A percentile compares a stretch with the other conserved stretches of the same genome.
Evolutionary conservation across 306 rosid genomes (phyloP).

Genomic region (Canavalia gladiata): DNA sequence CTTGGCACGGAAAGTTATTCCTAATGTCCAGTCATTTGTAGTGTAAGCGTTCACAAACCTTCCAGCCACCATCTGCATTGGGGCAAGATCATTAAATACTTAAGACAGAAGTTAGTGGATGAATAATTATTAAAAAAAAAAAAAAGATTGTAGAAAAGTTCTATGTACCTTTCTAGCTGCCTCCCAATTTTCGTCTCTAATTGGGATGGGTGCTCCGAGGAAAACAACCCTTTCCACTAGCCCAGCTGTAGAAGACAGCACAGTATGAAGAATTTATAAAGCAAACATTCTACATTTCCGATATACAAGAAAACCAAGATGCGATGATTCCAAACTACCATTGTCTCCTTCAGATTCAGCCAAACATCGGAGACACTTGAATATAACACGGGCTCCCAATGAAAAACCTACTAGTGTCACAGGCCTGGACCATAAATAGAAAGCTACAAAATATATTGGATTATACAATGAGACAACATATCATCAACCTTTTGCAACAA

Average conservation of each 20-base stretch:
- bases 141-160: background rate
- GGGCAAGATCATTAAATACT: constrained; percentile 35
- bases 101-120: constrained; percentile 11
- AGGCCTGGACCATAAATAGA: constrained; percentile 66
- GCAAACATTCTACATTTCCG: constrained; percentile 33
- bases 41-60: constrained; percentile 78
- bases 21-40: constrained; percentile 72
- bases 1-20: constrained; percentile 72
- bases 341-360: constrained; percentile 62
- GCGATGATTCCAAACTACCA: constrained; percentile 52
- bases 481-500: constrained; percentile 45
- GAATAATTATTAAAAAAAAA: background rate
- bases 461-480: constrained; percentile 35
- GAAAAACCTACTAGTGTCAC: constrained; percentile 76
- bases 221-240: constrained; percentile 73
- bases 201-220: constrained; percentile 78
- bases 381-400: constrained; percentile 73
- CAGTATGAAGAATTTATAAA: constrained; percentile 16
- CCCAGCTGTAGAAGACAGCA: constrained; percentile 59
- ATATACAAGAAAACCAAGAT: constrained; percentile 36
- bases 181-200: constrained; percentile 67
- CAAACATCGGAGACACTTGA: constrained; percentile 70
- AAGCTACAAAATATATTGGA: constrained; percentile 46
- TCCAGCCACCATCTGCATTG: constrained; percentile 72
- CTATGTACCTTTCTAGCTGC: constrained; percentile 62